Conservation (phyloP, 371 early-diverging fungal species). For the Gilbertella persicaria region DNA sequence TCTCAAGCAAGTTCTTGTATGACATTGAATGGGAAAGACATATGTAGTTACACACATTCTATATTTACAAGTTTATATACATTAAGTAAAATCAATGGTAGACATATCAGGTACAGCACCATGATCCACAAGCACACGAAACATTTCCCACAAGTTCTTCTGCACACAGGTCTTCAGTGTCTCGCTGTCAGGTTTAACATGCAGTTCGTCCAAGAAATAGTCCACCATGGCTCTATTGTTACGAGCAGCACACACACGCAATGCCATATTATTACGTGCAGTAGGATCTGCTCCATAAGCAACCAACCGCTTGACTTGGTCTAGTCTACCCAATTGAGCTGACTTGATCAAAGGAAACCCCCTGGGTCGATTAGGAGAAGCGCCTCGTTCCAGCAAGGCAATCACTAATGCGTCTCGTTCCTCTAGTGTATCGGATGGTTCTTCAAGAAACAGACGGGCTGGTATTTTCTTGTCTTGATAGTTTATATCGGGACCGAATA, state of each 20-base stretch:
- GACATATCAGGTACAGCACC: slow-evolving; percentile 54
- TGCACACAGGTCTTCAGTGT: slow-evolving; percentile 43
- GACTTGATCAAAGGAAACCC: slow-evolving; percentile 60
- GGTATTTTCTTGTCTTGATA: slow-evolving; percentile 37
- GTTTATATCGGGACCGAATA: slow-evolving; percentile 4
- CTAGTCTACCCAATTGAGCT: slow-evolving; percentile 40
- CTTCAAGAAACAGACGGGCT: slow-evolving; percentile 29
- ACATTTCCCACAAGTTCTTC: slow-evolving; percentile 48
- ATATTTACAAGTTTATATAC: neutral
- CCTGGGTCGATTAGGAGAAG: slow-evolving; percentile 45
- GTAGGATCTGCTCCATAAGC: slow-evolving; percentile 48
- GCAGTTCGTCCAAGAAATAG: slow-evolving; percentile 45
- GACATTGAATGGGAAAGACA: slow-evolving; percentile 7
- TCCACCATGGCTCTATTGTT: slow-evolving; percentile 44
- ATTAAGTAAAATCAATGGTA: slow-evolving; percentile 27
- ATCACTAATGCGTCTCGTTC: slow-evolving; percentile 21
- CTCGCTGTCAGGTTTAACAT: slow-evolving; percentile 46
- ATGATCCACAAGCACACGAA: slow-evolving; percentile 47
- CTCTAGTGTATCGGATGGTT: slow-evolving; percentile 6
- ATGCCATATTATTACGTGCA: slow-evolving; percentile 46
- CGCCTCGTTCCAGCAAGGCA: slow-evolving; percentile 39
- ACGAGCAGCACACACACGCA: slow-evolving; percentile 43
- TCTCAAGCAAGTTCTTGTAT: no score
- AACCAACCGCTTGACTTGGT: slow-evolving; percentile 47
- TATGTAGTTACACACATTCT: neutral